Base-by-base conservation (phyloP, 805 yeast species). In the Suhomyces sp. region DNA sequence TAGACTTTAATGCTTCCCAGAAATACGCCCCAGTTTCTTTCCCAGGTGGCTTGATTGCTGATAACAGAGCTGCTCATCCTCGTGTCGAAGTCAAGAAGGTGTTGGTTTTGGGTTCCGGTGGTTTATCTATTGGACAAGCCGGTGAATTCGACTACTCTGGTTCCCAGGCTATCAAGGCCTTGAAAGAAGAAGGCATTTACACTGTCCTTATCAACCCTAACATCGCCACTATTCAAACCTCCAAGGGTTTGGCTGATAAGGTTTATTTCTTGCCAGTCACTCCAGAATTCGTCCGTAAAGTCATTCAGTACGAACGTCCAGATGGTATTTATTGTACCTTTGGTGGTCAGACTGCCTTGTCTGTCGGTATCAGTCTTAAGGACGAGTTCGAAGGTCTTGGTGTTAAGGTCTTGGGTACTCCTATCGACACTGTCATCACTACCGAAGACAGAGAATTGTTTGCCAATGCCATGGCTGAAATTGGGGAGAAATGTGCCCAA, bases 61-160 rank as follows among this genome's bases (percentile, higher is more conserved):
- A 88, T 49, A 90, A 90, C 76, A 70, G 80, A 60, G 85, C 85
- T 40, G 83, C 84, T 44, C 85, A 85, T 64, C 97, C 97, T 64
- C 83, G 83, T 64, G 88, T 85, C 41, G 79, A 87, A 53, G 96
- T 87, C 63, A 90, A 91, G 81, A 94, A 94, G 76, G 97, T 90
- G 48, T 82, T 91, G 60, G 93, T 91, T 54, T 82, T 94, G 65
- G 99, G 99, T 65, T 92, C 97, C 49, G 99, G 99, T 79, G 99
- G 99, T 70, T 80, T 94, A 65, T 89, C 97, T 52, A 94, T 94
- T 69, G 99, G 99, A 60, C 99, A 94, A 79, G 99, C 99, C 58
- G 99, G 99, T 74, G 99, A 94, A 76, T 94, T 94, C 67, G 99
- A 94, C 72, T 94, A 94, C 77, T 91, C 97, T 46, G 99, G 99